These are phyloP conservation scores for Acanthamoeba sp. DNA, from an alignment of 208 protist genomes.

Conservation along the genomic window DNA sequence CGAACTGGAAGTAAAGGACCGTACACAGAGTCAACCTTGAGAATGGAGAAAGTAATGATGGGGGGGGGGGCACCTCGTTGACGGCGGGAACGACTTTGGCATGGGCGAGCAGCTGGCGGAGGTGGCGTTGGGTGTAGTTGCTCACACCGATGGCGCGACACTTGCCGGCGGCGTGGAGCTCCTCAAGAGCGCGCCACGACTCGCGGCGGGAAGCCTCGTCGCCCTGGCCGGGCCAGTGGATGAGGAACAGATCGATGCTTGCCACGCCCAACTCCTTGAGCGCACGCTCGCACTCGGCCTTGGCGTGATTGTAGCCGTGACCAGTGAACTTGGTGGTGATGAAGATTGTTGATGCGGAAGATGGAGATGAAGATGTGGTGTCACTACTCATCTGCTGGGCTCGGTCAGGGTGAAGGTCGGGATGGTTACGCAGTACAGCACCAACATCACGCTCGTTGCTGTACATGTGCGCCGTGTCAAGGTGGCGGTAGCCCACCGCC, in stretches of 20 bases:
- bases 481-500: conserved; percentile 12
- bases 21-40: neutral
- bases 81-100: conserved; percentile 50
- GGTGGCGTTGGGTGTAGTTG: conserved; percentile 51
- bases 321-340: conserved; percentile 55
- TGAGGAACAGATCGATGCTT: conserved; percentile 55
- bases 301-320: conserved; percentile 26
- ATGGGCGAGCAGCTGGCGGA: conserved; percentile 34
- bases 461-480: conserved; percentile 67
- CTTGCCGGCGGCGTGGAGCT: conserved; percentile 35
- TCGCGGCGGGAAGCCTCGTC: neutral
- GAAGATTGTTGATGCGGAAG: neutral
- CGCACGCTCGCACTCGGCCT: neutral
- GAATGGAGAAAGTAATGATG: too few species aligned
- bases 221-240: conserved; percentile 31
- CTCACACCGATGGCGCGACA: conserved; percentile 54
- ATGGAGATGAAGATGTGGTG: neutral
- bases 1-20: neutral
- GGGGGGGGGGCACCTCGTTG: conserved; percentile 31
- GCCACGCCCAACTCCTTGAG: conserved; percentile 19
- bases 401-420: neutral
- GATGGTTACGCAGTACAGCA: neutral
- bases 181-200: conserved; percentile 43
- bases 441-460: conserved; percentile 47
- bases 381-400: neutral